Conservation (phyloP, 768 basidiomycete species). For the Tylopilus subfusipes region DNA sequence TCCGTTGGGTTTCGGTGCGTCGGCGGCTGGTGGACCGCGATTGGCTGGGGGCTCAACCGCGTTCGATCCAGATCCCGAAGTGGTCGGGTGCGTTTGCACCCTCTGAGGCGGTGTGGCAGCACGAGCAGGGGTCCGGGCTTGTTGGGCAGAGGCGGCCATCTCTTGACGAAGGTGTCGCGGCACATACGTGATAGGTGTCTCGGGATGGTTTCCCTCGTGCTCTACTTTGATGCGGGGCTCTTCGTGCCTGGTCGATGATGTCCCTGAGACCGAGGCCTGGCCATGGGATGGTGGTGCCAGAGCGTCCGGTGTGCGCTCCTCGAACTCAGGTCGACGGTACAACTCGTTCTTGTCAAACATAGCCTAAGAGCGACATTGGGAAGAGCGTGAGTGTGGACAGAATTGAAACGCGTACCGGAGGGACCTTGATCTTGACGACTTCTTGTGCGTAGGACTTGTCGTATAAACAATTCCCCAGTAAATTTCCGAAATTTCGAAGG, state of each 20-base stretch:
- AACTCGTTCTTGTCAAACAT: slow-evolving; percentile 68
- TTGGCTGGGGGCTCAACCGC: not conserved
- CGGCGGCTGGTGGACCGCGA: not conserved
- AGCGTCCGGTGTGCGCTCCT: slow-evolving; percentile 39
- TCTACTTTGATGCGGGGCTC: slow-evolving; percentile 21
- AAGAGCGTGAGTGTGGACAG: not conserved
- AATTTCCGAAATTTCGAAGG: slow-evolving; percentile 87
- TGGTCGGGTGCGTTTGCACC: not conserved
- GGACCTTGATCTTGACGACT: slow-evolving; percentile 82
- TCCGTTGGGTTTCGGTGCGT: slow-evolving; percentile 12
- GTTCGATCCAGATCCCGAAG: not conserved
- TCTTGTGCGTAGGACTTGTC: slow-evolving; percentile 88
- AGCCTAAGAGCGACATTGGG: slow-evolving; percentile 16
- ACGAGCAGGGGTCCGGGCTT: not conserved
- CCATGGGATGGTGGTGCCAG: not conserved
- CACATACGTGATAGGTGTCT: slow-evolving; percentile 31
- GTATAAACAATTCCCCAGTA: slow-evolving; percentile 96
- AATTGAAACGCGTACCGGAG: slow-evolving; percentile 55
- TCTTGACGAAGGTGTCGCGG: slow-evolving; percentile 41
- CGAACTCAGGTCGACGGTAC: slow-evolving; percentile 68
- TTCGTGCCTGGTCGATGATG: not conserved
- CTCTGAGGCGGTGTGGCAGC: not conserved
- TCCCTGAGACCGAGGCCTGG: not conserved
- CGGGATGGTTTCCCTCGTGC: slow-evolving; percentile 1
- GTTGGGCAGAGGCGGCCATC: slow-evolving; percentile 10